phyloP scores from a whole-genome alignment of 768 basidiomycete genomes.

The Pulveroboletus ravenelii region DNA sequence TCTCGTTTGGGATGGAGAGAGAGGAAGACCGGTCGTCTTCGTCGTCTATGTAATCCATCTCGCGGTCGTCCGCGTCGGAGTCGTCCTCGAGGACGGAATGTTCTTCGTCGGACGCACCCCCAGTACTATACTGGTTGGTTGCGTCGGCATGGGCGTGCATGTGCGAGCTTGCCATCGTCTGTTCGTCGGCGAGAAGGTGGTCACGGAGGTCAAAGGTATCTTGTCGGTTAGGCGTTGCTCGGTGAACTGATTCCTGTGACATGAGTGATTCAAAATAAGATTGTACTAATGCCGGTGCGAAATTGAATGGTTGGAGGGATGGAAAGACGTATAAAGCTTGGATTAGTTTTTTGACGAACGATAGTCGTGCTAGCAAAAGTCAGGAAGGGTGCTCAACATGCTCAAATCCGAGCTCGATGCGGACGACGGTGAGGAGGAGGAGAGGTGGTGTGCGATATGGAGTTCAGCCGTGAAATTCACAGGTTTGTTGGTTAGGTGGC shows the following conservation, averaged over 20 bases:
- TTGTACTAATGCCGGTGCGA: background rate
- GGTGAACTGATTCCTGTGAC: conserved; percentile 27
- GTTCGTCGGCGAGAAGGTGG: conserved; percentile 53
- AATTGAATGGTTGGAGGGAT: background rate
- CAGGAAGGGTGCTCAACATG: conserved; percentile 12
- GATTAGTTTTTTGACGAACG: background rate
- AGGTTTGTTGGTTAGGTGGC: conserved; percentile 8
- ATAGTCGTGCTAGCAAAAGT: background rate
- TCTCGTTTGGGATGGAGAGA: conserved; percentile 84
- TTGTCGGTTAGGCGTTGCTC: conserved; percentile 33
- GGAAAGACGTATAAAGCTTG: background rate
- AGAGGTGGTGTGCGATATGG: background rate
- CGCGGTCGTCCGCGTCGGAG: conserved; percentile 68
- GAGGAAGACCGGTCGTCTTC: conserved; percentile 78
- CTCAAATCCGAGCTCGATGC: conserved; percentile 14
- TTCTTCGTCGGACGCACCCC: conserved; percentile 60
- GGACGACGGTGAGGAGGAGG: conserved; percentile 5
- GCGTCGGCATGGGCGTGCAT: conserved; percentile 46
- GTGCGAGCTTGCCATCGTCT: conserved; percentile 41
- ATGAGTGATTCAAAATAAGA: conserved; percentile 12
- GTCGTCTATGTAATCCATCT: conserved; percentile 63
- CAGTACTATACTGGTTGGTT: conserved; percentile 32
- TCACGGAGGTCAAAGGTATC: conserved; percentile 74
- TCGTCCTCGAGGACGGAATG: conserved; percentile 86
- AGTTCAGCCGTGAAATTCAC: background rate